Conservation (phyloP, 768 basidiomycete genomes). For the Saitozyma podzolica region DNA sequence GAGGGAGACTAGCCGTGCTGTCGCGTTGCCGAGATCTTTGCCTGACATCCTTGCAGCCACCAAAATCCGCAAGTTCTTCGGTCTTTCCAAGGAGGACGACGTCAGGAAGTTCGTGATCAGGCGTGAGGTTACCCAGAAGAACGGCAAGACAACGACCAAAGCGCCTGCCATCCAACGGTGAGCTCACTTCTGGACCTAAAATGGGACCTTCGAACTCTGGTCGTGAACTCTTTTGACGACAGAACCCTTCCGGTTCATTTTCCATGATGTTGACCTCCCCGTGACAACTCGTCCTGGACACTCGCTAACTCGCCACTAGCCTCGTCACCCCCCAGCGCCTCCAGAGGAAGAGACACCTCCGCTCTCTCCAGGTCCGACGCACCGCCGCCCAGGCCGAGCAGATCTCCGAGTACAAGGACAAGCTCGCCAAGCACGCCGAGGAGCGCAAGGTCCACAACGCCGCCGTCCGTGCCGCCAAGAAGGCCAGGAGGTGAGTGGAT, state of each 20-base stretch:
- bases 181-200: too few species aligned
- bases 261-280: too few species aligned
- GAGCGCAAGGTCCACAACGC: slow-evolving; percentile 92
- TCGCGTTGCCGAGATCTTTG: too few species aligned
- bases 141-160: slow-evolving; percentile 88
- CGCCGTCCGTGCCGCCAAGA: slow-evolving; percentile 58
- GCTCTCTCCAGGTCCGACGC: slow-evolving; percentile 80
- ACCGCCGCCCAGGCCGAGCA: slow-evolving; percentile 92
- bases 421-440: slow-evolving; percentile 83
- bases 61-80: slow-evolving; percentile 97
- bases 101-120: slow-evolving; percentile 89
- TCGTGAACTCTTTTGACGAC: too few species aligned
- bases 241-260: too few species aligned
- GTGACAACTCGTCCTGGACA: too few species aligned
- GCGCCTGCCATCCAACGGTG: slow-evolving; percentile 76
- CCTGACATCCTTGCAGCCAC: slow-evolving; percentile 59
- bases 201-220: too few species aligned
- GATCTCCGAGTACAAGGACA: slow-evolving; percentile 86
- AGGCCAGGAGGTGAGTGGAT: slow-evolving; percentile 30
- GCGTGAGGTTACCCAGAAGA: slow-evolving; percentile 91
- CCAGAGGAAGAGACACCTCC: slow-evolving; percentile 92
- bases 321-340: slow-evolving; percentile 88
- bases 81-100: slow-evolving; percentile 95
- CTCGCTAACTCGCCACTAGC: neutral
- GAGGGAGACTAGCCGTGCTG: too few species aligned